These are phyloP conservation scores for Tylopilus plumbeoviolaceoides DNA, from an alignment of 768 basidiomycete species.

Conservation along the genomic window DNA sequence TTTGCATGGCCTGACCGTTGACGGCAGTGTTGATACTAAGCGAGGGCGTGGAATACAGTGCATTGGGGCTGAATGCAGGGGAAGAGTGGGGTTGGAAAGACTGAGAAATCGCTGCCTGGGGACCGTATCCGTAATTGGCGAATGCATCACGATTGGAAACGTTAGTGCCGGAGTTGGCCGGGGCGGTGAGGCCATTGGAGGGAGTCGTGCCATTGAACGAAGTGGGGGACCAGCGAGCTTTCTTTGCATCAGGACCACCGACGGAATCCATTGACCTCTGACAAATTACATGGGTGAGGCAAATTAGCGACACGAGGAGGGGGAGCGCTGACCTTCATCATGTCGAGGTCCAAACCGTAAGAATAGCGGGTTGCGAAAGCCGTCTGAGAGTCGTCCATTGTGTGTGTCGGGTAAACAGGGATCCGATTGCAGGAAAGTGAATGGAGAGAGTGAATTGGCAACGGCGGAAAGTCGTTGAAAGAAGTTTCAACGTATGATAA, in stretches of 20 bases:
- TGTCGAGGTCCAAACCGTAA: constrained; percentile 81
- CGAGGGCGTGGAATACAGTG: constrained; percentile 70
- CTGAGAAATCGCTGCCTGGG: constrained; percentile 62
- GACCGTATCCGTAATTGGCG: constrained; percentile 85
- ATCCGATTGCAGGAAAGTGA: constrained; percentile 28
- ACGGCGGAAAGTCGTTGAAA: constrained; percentile 43
- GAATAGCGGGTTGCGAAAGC: constrained; percentile 67
- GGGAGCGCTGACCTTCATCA: constrained; percentile 72
- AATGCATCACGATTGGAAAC: constrained; percentile 61
- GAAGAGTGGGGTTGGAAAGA: constrained; percentile 45
- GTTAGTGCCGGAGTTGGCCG: constrained; percentile 35
- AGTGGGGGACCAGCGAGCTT: constrained; percentile 84
- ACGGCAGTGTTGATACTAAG: constrained; percentile 59
- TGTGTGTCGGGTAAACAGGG: constrained; percentile 24
- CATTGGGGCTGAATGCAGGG: constrained; percentile 48
- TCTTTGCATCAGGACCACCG: constrained; percentile 82
- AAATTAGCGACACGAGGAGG: constrained; percentile 1
- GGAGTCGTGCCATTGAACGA: constrained; percentile 38
- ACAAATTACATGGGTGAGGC: not conserved
- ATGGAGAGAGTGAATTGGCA: constrained; percentile 46
- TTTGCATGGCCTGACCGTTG: constrained; percentile 43
- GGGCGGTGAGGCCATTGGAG: constrained; percentile 33
- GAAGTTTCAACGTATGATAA: constrained; percentile 36
- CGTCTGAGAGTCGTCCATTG: constrained; percentile 75
- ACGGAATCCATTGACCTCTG: constrained; percentile 86